Percentiles rank a stretch among this genome's conserved stretches.
Conservation (phyloP, 345 rosid genomes). For the Linum trigynum region DNA sequence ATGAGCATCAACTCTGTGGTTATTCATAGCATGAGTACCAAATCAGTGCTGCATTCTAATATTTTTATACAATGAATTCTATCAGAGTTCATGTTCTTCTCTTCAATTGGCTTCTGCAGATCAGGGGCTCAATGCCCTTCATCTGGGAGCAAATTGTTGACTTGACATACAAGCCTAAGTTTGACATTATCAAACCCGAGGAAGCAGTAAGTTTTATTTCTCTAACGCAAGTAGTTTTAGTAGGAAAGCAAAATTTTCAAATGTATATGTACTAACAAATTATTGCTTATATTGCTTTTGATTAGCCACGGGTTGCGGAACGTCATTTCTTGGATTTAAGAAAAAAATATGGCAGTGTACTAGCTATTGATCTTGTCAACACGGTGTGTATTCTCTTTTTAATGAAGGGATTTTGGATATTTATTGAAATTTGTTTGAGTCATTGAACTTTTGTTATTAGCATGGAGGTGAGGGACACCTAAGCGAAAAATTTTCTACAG, state of each 20-base stretch:
- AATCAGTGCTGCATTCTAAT: background rate
- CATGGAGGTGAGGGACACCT: slow-evolving; percentile 92
- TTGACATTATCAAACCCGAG: slow-evolving; percentile 81
- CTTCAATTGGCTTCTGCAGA: slow-evolving; percentile 33
- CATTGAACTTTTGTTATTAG: slow-evolving; percentile 39
- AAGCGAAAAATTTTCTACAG: slow-evolving; percentile 55
- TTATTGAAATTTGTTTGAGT: slow-evolving; percentile 11
- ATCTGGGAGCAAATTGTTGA: slow-evolving; percentile 94
- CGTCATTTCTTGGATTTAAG: slow-evolving; percentile 91
- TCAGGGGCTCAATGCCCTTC: slow-evolving; percentile 93
- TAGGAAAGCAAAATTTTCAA: background rate
- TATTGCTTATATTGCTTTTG: slow-evolving; percentile 12
- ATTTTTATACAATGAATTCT: background rate
- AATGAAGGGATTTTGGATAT: background rate
- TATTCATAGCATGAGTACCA: slow-evolving; percentile 2
- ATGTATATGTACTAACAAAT: slow-evolving; percentile 8
- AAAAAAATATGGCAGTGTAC: slow-evolving; percentile 72
- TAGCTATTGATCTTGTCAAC: slow-evolving; percentile 88
- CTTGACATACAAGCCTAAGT: slow-evolving; percentile 95
- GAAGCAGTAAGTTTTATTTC: slow-evolving; percentile 62
- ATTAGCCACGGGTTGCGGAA: slow-evolving; percentile 65
- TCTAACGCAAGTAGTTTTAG: slow-evolving; percentile 11
- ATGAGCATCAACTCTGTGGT: background rate
- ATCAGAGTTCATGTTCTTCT: slow-evolving; percentile 4
- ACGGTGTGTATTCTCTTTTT: slow-evolving; percentile 36